Base-by-base conservation (phyloP, 768 basidiomycete species). In the Serendipita indica region DNA sequence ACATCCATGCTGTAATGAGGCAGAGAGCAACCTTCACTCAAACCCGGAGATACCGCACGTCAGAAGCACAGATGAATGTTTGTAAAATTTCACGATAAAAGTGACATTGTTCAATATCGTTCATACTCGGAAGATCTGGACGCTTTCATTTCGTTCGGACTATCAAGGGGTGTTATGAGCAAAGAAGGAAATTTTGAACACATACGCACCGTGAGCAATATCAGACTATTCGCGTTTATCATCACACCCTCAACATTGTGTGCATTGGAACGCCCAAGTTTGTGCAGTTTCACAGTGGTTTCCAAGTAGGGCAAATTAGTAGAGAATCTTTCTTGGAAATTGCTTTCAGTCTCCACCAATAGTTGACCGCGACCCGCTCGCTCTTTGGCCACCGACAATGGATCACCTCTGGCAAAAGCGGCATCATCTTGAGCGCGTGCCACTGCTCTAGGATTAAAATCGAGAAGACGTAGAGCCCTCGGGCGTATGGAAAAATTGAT, bases 261-360 rank as follows among this genome's bases (percentile, higher is more conserved):
- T n/a, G 22, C 16, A 10, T 33, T 28, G 3, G n/a, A 4, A 4
- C 7, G 30, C n/a, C 32, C 49, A 12, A 54, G 22, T 4, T 54
- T 28, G 22, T 54, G 49, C 20, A 54, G 32, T 16, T 28, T 27
- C 20, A 54, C 25, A 7, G 49, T 54, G 16, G 49, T 54, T 30
- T 54, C 49, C n/a, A 54, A 18, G 32, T 54, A 54, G 22, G 49
- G 49, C 10, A 54, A 30, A 43, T 25, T n/a, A 18, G 49, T 28
- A 7, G 20, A 7, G 5, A 54, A 18, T 7, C n/a, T 28, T 22
- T 33, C 25, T 10, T 54, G 20, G 16, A 54, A 25, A 7, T 4
- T 12, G n/a, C 49, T 54, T 10, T 18, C 16, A 16, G 22, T 28
- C 10, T 18, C 32, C 25, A 54, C 49, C 7, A 54, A 18, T 28